Evolutionary conservation across 176 grass and related monocot species (phyloP).

Genomic region (Juncus inflexus): DNA sequence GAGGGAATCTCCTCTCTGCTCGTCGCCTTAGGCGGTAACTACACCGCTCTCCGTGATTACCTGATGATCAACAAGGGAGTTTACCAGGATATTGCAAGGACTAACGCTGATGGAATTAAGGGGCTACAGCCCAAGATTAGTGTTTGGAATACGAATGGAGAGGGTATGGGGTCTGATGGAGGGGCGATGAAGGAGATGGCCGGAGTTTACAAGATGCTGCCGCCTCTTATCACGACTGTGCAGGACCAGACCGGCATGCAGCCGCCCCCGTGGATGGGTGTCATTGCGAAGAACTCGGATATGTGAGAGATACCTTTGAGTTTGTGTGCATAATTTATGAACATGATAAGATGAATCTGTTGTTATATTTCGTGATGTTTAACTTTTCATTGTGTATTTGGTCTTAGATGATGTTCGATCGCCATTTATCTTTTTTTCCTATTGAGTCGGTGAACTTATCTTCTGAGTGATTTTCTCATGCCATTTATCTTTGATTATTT

Average conservation of each 20-base stretch:
- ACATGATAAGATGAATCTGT: too few species aligned
- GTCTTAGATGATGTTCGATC: too few species aligned
- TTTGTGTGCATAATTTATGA: too few species aligned
- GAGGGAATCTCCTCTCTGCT: conserved; percentile 49
- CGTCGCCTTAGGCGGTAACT: conserved; percentile 43
- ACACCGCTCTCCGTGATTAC: conserved; percentile 54
- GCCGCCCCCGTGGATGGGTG: conserved; percentile 76
- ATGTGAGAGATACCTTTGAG: too few species aligned
- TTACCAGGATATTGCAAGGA: conserved; percentile 65
- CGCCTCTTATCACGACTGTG: conserved; percentile 62
- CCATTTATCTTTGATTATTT: too few species aligned
- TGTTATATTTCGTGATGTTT: too few species aligned
- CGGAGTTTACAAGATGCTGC: conserved; percentile 62
- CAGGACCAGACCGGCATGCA: conserved; percentile 80
- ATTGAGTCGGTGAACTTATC: too few species aligned
- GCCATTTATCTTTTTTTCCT: too few species aligned
- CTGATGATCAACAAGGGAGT: conserved; percentile 50
- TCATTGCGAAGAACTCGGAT: too few species aligned
- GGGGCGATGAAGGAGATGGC: conserved; percentile 72
- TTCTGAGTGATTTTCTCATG: too few species aligned
- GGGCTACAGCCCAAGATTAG: conserved; percentile 65
- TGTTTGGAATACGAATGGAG: conserved; percentile 40
- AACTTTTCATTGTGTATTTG: too few species aligned
- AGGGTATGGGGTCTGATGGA: neutral
- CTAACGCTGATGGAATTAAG: conserved; percentile 52